A percentile compares a stretch with the other conserved stretches of the same genome.
Conservation (phyloP, 2,329 filamentous ascomycete species). For the Phialemoniopsis sp. region DNA sequence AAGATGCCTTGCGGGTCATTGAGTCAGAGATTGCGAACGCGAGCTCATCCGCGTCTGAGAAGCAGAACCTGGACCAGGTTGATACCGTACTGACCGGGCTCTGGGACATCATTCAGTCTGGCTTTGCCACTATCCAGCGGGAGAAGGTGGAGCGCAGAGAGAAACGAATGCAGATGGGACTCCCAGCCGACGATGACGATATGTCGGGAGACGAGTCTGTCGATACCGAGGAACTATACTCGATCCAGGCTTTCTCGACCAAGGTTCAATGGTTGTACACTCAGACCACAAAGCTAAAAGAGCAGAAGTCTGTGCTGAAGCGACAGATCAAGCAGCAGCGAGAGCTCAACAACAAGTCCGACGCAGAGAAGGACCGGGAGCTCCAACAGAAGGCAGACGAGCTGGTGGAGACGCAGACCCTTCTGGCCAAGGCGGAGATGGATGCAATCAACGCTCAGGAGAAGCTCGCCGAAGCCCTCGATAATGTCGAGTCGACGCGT, state of each 20-base stretch:
- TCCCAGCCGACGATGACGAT: constrained; percentile 56
- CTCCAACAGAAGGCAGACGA: constrained; percentile 55
- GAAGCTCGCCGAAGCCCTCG: constrained; percentile 43
- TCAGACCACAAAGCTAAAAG: constrained; percentile 72
- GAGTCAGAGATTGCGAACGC: constrained; percentile 34
- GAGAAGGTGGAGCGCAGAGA: constrained; percentile 49
- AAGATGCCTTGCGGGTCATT: constrained; percentile 51
- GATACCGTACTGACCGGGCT: constrained; percentile 49
- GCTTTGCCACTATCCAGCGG: constrained; percentile 50
- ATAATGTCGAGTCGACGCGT: constrained; percentile 39
- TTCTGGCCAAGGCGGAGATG: constrained; percentile 24
- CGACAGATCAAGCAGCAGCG: constrained; percentile 94
- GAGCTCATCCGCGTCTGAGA: constrained; percentile 27
- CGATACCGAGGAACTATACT: constrained; percentile 59
- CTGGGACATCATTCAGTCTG: constrained; percentile 55
- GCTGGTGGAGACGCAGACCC: constrained; percentile 33
- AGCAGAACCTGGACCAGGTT: constrained; percentile 48
- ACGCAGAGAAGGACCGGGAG: constrained; percentile 64
- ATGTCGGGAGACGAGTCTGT: constrained; percentile 57
- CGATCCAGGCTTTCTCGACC: constrained; percentile 69
- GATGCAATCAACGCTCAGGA: constrained; percentile 34
- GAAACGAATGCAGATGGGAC: constrained; percentile 50
- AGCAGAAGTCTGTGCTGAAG: constrained; percentile 85
- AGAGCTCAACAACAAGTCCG: constrained; percentile 84
- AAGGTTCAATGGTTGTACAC: constrained; percentile 77